A percentile compares a stretch with the other conserved stretches of the same genome.
Conservation (phyloP, 2,329 filamentous ascomycete species). For the Elsinoe fawcettii region DNA sequence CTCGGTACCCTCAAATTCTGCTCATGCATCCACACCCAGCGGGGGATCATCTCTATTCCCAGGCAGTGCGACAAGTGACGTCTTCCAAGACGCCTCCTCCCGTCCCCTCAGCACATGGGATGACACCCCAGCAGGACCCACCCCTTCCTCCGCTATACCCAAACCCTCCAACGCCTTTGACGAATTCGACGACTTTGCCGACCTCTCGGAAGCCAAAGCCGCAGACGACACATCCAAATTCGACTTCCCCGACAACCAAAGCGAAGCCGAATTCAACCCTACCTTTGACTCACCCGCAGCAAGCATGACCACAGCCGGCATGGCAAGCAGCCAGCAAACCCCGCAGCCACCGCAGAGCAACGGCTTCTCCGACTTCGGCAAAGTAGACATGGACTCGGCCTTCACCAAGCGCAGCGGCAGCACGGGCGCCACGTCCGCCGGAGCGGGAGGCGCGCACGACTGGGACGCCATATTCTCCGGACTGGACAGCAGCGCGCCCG, state of each 20-base stretch:
- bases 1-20: constrained; percentile 35
- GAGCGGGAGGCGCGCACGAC: constrained; percentile 53
- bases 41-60: constrained; percentile 8
- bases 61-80: constrained; percentile 18
- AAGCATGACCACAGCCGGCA: constrained; percentile 40
- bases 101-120: constrained; percentile 25
- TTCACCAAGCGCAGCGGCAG: constrained; percentile 19
- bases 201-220: constrained; percentile 76
- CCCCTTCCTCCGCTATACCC: constrained; percentile 26
- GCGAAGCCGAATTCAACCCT: constrained; percentile 55
- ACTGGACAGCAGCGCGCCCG: constrained; percentile 50
- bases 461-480: constrained; percentile 94
- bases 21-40: constrained; percentile 21
- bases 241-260: constrained; percentile 55
- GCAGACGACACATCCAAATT: constrained; percentile 49
- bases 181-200: constrained; percentile 75
- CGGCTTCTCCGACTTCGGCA: constrained; percentile 25
- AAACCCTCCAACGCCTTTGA: constrained; percentile 46
- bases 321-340: constrained; percentile 35
- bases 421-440: constrained; percentile 16
- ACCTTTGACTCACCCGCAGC: constrained; percentile 63
- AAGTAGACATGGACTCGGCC: constrained; percentile 19
- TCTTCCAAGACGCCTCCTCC: constrained; percentile 26
- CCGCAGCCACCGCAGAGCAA: constrained; percentile 27
- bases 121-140: constrained; percentile 15